Evolutionary conservation across 2,329 filamentous ascomycete genomes (phyloP).

Genomic region (Bertia moriformis): DNA sequence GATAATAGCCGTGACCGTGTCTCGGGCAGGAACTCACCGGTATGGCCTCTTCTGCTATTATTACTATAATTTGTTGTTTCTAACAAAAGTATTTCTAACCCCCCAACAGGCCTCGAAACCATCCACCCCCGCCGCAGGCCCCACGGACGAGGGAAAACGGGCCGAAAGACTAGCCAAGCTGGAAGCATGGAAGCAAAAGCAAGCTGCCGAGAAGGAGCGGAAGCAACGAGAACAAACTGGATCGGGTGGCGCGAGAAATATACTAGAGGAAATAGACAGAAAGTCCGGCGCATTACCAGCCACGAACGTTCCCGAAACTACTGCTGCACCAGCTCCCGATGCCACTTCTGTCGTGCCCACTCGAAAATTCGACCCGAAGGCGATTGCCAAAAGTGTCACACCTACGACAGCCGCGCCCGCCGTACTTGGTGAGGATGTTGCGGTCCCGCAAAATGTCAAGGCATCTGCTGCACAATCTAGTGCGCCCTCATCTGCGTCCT

Average conservation of each 20-base stretch:
- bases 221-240: constrained; percentile 53
- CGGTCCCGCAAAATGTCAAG: constrained; percentile 20
- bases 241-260: constrained; percentile 47
- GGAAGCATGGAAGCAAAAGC: constrained; percentile 85
- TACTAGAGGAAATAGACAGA: constrained; percentile 47
- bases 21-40: neutral
- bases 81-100: constrained; percentile 9
- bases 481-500: too few species aligned
- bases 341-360: constrained; percentile 27
- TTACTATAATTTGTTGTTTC: neutral
- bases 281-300: constrained; percentile 38
- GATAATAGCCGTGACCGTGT: constrained; percentile 30
- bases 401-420: constrained; percentile 31
- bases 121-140: constrained; percentile 37
- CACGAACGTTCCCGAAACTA: constrained; percentile 24
- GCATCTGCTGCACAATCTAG: too few species aligned
- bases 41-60: neutral
- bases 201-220: constrained; percentile 53
- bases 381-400: constrained; percentile 65
- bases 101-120: constrained; percentile 21
- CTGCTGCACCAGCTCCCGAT: constrained; percentile 22
- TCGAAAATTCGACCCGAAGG: constrained; percentile 73
- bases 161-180: constrained; percentile 68
- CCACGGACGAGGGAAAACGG: constrained; percentile 58
- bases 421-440: constrained; percentile 28